phyloP scores from a whole-genome alignment of 495 filamentous ascomycete genomes.

The Penicillium alfredii region DNA sequence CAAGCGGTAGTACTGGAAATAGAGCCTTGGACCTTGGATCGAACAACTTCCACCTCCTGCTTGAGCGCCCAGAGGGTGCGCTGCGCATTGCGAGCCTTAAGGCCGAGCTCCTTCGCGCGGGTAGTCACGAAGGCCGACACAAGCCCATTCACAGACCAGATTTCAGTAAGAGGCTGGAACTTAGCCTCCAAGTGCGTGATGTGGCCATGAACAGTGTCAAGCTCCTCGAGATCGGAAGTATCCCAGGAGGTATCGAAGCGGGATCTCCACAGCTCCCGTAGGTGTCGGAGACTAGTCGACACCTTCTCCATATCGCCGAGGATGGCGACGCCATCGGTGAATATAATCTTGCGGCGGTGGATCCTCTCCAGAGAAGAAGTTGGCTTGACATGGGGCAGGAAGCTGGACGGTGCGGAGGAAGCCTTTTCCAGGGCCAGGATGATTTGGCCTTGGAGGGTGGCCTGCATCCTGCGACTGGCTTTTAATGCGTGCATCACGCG shows the following conservation, averaged over 20 bases:
- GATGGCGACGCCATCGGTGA: slow-evolving; percentile 4
- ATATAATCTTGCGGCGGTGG: slow-evolving; percentile 8
- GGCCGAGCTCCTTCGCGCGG: not conserved
- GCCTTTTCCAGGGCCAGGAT: not conserved
- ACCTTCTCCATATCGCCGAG: not conserved
- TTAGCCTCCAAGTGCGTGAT: slow-evolving; percentile 4
- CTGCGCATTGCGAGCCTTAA: slow-evolving; percentile 5
- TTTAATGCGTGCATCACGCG: not conserved
- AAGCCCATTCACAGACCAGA: slow-evolving; percentile 9
- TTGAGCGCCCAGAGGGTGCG: slow-evolving; percentile 3
- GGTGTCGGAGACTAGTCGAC: not conserved
- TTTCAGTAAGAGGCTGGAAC: not conserved
- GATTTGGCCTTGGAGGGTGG: slow-evolving; percentile 1
- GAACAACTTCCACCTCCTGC: slow-evolving; percentile 5
- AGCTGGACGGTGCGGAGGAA: not conserved
- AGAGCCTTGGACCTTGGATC: not conserved
- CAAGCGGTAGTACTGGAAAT: too few species aligned
- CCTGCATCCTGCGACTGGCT: not conserved
- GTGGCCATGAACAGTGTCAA: slow-evolving; percentile 4
- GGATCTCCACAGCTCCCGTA: not conserved
- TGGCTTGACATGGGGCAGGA: not conserved
- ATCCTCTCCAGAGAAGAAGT: slow-evolving; percentile 1
- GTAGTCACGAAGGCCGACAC: not conserved
- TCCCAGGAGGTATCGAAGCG: not conserved
- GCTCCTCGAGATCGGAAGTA: slow-evolving; percentile 9